Evolutionary conservation across 2,329 filamentous ascomycete genomes (phyloP).

Genomic region (Colletotrichum ledebouriae): DNA sequence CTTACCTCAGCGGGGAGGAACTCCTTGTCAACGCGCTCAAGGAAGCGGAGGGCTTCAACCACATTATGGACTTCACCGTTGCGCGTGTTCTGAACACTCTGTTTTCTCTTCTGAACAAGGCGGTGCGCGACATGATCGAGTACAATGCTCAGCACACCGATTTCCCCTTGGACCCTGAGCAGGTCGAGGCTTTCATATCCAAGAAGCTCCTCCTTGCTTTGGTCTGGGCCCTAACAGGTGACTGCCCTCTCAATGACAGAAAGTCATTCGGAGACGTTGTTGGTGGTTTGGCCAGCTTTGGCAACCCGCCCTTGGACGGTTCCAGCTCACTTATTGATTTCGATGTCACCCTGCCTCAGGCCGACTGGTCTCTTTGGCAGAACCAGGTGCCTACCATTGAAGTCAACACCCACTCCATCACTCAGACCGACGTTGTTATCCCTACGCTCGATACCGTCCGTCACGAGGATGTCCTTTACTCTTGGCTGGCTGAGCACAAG

Average conservation of each 20-base stretch:
- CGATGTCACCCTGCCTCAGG: slow-evolving; percentile 87
- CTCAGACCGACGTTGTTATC: slow-evolving; percentile 98
- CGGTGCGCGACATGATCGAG: slow-evolving; percentile 91
- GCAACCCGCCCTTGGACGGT: slow-evolving; percentile 83
- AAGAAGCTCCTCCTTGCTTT: slow-evolving; percentile 95
- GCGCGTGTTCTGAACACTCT: slow-evolving; percentile 92
- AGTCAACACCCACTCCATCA: slow-evolving; percentile 98
- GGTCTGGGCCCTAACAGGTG: slow-evolving; percentile 96
- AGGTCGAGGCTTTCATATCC: slow-evolving; percentile 88
- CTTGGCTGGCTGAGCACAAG: slow-evolving; percentile 99
- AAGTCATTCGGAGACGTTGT: slow-evolving; percentile 91
- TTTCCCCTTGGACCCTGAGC: slow-evolving; percentile 90
- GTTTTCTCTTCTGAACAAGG: slow-evolving; percentile 96
- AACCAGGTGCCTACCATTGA: slow-evolving; percentile 94
- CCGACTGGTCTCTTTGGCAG: slow-evolving; percentile 94
- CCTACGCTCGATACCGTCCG: slow-evolving; percentile 97
- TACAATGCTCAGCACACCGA: slow-evolving; percentile 96
- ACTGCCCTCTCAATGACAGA: slow-evolving; percentile 89
- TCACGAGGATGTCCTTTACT: slow-evolving; percentile 99
- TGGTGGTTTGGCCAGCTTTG: slow-evolving; percentile 85
- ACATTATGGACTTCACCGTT: slow-evolving; percentile 98
- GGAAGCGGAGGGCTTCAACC: slow-evolving; percentile 82
- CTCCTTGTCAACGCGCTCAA: slow-evolving; percentile 85
- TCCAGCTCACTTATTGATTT: slow-evolving; percentile 93
- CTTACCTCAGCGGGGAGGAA: slow-evolving; percentile 81